Evolutionary conservation across 1,284 basidiomycete genomes (phyloP).

Genomic region (Moesziomyces parantarcticus): DNA sequence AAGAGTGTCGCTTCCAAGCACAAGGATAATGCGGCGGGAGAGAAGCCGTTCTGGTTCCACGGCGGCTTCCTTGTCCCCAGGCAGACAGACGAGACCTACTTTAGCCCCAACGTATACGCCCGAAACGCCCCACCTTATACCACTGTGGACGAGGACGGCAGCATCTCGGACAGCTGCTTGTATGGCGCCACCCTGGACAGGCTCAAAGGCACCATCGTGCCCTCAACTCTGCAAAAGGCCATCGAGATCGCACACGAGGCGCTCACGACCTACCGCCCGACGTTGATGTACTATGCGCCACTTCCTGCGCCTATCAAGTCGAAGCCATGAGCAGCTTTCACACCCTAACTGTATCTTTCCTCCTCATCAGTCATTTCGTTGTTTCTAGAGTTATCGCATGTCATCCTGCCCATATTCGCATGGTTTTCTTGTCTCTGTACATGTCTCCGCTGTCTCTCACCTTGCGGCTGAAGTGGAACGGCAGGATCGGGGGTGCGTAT

Average conservation of each 20-base stretch:
- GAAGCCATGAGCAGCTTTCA: too few relatives aligned
- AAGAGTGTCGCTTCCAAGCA: conserved; percentile 2
- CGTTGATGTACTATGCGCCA: conserved; percentile 15
- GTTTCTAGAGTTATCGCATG: too few relatives aligned
- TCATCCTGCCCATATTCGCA: too few relatives aligned
- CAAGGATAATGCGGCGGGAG: conserved; percentile 21
- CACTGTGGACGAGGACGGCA: conserved; percentile 17
- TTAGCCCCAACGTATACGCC: conserved; percentile 37
- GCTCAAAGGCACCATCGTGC: conserved; percentile 29
- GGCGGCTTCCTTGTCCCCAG: conserved; percentile 21
- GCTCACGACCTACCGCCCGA: conserved; percentile 15
- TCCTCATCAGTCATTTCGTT: too few relatives aligned
- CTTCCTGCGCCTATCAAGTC: conserved; percentile 3
- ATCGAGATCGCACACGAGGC: conserved; percentile 30
- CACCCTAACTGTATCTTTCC: too few relatives aligned
- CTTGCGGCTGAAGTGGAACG: too few relatives aligned
- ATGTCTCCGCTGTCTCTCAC: too few relatives aligned
- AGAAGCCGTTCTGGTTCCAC: conserved; percentile 47
- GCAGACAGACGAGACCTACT: conserved; percentile 24
- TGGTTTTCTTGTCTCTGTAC: too few relatives aligned
- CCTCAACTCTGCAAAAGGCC: conserved; percentile 13
- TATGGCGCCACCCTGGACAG: conserved; percentile 35
- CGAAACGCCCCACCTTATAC: conserved; percentile 30
- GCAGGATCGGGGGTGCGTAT: too few relatives aligned
- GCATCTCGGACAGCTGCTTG: conserved; percentile 23